Evolutionary conservation across 2,329 filamentous ascomycete species (phyloP).

Genomic region (Hypoxylon sp.): DNA sequence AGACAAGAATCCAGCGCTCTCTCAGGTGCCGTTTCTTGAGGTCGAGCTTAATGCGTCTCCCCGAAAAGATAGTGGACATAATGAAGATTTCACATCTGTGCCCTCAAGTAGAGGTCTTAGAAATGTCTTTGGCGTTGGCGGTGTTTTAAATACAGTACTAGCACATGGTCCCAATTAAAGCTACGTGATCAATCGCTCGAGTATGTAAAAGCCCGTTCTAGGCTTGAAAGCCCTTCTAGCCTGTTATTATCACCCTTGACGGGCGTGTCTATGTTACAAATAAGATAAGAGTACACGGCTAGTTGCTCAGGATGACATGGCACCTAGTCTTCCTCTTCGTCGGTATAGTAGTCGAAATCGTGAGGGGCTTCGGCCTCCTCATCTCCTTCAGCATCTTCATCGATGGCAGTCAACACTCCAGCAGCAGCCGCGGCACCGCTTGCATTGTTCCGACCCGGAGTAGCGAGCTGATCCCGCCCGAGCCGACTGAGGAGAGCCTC

Average conservation of each 20-base stretch:
- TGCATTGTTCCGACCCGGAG: conserved; percentile 46
- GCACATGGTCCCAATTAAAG: background rate
- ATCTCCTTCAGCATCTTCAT: conserved; percentile 82
- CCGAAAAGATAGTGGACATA: no score
- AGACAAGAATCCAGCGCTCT: no score
- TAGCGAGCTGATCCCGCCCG: conserved; percentile 45
- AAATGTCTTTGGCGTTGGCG: no score
- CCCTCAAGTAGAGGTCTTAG: no score
- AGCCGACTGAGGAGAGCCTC: conserved; percentile 51
- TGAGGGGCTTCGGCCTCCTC: conserved; percentile 78
- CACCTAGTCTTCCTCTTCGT: conserved; percentile 65
- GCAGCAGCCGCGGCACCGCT: conserved; percentile 78
- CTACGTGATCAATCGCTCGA: background rate
- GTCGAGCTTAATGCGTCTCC: no score
- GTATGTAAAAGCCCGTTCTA: conserved; percentile 1
- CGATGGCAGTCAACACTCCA: conserved; percentile 85
- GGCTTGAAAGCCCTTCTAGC: conserved; percentile 6
- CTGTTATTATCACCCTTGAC: conserved; percentile 16
- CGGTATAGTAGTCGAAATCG: conserved; percentile 84
- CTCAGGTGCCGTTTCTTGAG: no score
- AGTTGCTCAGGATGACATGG: background rate
- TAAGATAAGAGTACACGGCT: conserved; percentile 29
- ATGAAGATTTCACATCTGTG: no score
- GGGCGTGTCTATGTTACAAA: conserved; percentile 28
- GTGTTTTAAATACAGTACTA: background rate